Evolutionary conservation across 805 yeast species (phyloP).

Genomic region (Saturnispora sekii): DNA sequence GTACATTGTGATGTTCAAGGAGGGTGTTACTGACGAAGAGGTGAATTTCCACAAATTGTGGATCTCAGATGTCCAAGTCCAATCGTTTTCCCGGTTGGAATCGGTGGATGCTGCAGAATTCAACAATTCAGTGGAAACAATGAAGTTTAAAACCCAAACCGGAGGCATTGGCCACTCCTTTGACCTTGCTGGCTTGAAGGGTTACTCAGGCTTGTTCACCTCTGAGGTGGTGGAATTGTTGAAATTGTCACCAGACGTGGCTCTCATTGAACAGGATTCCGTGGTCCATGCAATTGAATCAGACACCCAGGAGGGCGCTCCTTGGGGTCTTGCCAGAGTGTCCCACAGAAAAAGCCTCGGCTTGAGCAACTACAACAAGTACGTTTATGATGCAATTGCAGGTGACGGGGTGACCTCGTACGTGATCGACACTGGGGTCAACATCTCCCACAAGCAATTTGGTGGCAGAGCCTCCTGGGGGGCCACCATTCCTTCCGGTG

Average conservation of each 20-base stretch:
- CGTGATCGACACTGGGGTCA: slow-evolving; percentile 85
- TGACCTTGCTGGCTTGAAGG: slow-evolving; percentile 52
- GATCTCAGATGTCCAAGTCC: slow-evolving; percentile 46
- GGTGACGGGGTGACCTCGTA: slow-evolving; percentile 83
- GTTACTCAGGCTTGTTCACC: slow-evolving; percentile 82
- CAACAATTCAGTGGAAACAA: slow-evolving; percentile 20
- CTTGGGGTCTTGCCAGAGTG: slow-evolving; percentile 91
- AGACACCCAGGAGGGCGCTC: slow-evolving; percentile 71
- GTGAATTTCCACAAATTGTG: slow-evolving; percentile 58
- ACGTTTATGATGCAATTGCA: slow-evolving; percentile 59
- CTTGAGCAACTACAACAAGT: slow-evolving; percentile 62
- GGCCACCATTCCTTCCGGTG: slow-evolving; percentile 64
- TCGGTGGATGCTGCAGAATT: slow-evolving; percentile 21
- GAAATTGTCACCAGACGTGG: slow-evolving; percentile 43
- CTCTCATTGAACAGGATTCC: slow-evolving; percentile 64
- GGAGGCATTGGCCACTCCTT: slow-evolving; percentile 58
- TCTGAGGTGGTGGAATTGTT: slow-evolving; percentile 65
- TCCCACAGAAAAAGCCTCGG: slow-evolving; percentile 70
- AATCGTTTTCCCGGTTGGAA: slow-evolving; percentile 24
- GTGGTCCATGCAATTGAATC: slow-evolving; percentile 54
- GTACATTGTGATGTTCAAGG: slow-evolving; percentile 81
- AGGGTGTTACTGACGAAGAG: slow-evolving; percentile 42
- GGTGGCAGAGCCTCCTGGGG: slow-evolving; percentile 85
- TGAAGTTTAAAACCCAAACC: slow-evolving; percentile 10
- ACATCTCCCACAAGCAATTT: slow-evolving; percentile 65